phyloP scores from a whole-genome alignment of 2,329 filamentous ascomycete species.

The Ophiostoma sp. region DNA sequence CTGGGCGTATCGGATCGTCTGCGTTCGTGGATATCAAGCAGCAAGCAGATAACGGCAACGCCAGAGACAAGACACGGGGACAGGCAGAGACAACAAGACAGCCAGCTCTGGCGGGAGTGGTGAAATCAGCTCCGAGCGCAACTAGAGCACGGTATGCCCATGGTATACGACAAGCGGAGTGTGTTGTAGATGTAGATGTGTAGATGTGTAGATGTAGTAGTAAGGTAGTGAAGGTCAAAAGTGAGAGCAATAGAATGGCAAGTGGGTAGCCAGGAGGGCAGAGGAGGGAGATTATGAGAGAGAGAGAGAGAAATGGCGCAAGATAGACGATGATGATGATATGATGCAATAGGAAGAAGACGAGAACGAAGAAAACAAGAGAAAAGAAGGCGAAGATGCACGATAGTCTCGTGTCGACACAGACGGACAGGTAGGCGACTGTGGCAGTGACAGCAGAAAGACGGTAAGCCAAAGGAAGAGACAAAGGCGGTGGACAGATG shows the following conservation, averaged over 20 bases:
- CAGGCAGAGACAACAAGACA: not conserved
- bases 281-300: not conserved
- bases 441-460: slow-evolving; percentile 15
- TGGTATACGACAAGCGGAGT: slow-evolving; percentile 11
- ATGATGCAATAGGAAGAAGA: not conserved
- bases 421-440: not conserved
- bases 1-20: not conserved
- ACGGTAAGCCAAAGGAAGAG: slow-evolving; percentile 16
- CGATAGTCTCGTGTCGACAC: not conserved
- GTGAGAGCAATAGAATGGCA: not conserved
- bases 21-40: not conserved
- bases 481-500: slow-evolving; percentile 23
- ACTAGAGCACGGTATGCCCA: slow-evolving; percentile 7
- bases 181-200: not conserved
- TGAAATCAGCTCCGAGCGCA: not conserved
- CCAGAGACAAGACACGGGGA: too few relatives aligned
- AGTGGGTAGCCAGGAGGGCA: not conserved
- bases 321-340: not conserved
- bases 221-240: not conserved
- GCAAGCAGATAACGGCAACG: not conserved
- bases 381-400: not conserved
- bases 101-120: not conserved
- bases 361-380: not conserved
- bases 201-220: not conserved
- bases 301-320: not conserved